Percentiles rank a stretch among this genome's conserved stretches.
These are phyloP conservation scores for Hypoxylon sp. DNA, from an alignment of 2,329 filamentous ascomycete species.

Conservation along the genomic window DNA sequence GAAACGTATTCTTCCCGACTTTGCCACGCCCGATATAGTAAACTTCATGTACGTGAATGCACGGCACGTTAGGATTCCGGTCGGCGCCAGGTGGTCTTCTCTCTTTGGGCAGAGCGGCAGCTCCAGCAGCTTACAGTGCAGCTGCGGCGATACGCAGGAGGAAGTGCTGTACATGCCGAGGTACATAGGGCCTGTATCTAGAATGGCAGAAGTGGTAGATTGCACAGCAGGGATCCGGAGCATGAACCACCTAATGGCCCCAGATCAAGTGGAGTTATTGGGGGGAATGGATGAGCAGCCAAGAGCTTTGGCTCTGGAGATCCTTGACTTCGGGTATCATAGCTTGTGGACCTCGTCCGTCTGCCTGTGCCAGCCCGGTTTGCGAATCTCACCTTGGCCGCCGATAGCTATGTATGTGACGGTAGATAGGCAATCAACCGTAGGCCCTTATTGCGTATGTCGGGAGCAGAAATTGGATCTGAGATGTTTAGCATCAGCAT, in stretches of 20 bases:
- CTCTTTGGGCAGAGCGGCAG: constrained; percentile 1
- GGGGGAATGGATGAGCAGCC: constrained; percentile 30
- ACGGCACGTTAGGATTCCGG: constrained; percentile 11
- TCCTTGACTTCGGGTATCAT: constrained; percentile 23
- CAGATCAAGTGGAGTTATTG: constrained; percentile 18
- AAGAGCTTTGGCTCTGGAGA: constrained; percentile 30
- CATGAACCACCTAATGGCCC: constrained; percentile 19
- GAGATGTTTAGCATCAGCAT: constrained; percentile 28
- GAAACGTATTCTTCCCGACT: background rate
- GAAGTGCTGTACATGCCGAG: constrained; percentile 24
- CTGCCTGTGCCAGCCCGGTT: constrained; percentile 23
- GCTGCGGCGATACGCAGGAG: constrained; percentile 16
- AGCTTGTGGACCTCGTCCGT: constrained; percentile 16
- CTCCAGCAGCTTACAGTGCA: constrained; percentile 18
- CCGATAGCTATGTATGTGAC: constrained; percentile 19
- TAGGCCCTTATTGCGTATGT: constrained; percentile 23
- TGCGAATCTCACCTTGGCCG: constrained; percentile 24
- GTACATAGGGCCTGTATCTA: too few relatives aligned
- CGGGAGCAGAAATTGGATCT: constrained; percentile 16
- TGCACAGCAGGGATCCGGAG: constrained; percentile 28
- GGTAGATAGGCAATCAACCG: constrained; percentile 19
- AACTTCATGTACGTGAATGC: background rate
- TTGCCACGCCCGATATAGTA: constrained; percentile 19
- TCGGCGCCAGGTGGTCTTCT: constrained; percentile 12
- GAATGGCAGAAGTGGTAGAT: constrained; percentile 28